Percentiles rank a stretch among this genome's conserved stretches.
phyloP scores from a whole-genome alignment of 106 monocot genomes.

The Apostasia shenzhenica region DNA sequence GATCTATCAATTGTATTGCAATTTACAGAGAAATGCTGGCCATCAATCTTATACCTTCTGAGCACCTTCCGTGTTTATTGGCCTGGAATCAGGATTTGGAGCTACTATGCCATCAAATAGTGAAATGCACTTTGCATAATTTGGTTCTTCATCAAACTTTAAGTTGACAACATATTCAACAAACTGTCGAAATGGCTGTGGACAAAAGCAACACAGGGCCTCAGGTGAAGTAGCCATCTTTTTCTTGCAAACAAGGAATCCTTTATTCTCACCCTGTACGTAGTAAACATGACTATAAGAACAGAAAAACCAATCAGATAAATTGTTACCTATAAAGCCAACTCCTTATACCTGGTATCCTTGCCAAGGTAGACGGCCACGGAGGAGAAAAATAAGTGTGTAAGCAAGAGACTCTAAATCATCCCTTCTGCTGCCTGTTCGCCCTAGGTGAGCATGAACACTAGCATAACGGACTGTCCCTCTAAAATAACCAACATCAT shows the following conservation, averaged over 20 bases:
- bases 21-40: too few species aligned
- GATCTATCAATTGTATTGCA: neutral
- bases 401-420: slow-evolving; percentile 91
- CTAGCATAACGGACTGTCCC: slow-evolving; percentile 93
- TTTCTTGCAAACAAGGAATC: slow-evolving; percentile 86
- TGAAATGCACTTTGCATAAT: slow-evolving; percentile 79
- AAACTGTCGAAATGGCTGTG: slow-evolving; percentile 68
- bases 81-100: slow-evolving; percentile 64
- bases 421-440: slow-evolving; percentile 80
- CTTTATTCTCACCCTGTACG: slow-evolving; percentile 79
- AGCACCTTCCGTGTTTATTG: slow-evolving; percentile 83
- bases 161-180: slow-evolving; percentile 77
- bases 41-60: slow-evolving; percentile 41
- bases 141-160: slow-evolving; percentile 91
- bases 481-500: slow-evolving; percentile 16
- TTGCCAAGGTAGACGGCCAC: slow-evolving; percentile 89
- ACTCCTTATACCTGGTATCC: slow-evolving; percentile 59
- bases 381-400: slow-evolving; percentile 74
- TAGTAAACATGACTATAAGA: slow-evolving; percentile 6
- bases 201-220: slow-evolving; percentile 64
- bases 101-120: slow-evolving; percentile 82
- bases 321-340: neutral
- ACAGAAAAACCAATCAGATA: neutral
- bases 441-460: slow-evolving; percentile 85
- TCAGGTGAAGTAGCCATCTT: slow-evolving; percentile 90